A percentile compares a stretch with the other conserved stretches of the same genome.
Evolutionary conservation across 192 early-diverging fungal genomes (phyloP).

Genomic region (Coemansia sp.): DNA sequence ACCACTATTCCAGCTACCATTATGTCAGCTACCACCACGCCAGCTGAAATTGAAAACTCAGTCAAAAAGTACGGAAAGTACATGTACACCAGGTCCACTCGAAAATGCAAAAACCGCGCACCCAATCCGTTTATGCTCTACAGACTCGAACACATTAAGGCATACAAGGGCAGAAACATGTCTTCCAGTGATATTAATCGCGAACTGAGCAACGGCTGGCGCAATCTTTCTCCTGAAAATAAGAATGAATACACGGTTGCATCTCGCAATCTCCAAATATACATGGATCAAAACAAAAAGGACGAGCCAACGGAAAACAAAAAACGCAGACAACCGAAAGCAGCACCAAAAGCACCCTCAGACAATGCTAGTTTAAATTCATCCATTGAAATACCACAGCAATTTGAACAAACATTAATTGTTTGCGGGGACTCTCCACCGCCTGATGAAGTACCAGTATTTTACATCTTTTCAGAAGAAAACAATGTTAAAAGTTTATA

Average conservation of each 20-base stretch:
- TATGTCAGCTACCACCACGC: too few relatives aligned
- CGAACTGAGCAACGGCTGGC: constrained; percentile 4
- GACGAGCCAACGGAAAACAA: background rate
- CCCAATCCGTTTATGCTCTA: constrained; percentile 36
- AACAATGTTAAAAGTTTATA: background rate
- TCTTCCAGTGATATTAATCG: constrained; percentile 10
- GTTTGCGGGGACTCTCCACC: too few relatives aligned
- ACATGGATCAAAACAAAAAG: background rate
- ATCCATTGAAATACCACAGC: too few relatives aligned
- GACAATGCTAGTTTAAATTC: too few relatives aligned
- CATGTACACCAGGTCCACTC: constrained; percentile 3
- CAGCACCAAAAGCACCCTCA: background rate
- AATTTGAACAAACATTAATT: too few relatives aligned
- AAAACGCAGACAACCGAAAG: background rate
- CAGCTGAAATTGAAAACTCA: background rate
- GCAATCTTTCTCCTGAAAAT: background rate
- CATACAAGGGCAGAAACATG: constrained; percentile 10
- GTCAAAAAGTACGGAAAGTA: background rate
- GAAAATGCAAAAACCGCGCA: constrained; percentile 9
- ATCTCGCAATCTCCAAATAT: constrained; percentile 7
- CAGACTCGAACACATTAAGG: constrained; percentile 12
- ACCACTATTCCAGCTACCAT: too few relatives aligned
- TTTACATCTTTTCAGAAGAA: too few relatives aligned
- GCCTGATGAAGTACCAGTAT: too few relatives aligned
- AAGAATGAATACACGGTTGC: background rate